phyloP scores from a whole-genome alignment of 768 basidiomycete genomes.

The Mycena maculata region DNA sequence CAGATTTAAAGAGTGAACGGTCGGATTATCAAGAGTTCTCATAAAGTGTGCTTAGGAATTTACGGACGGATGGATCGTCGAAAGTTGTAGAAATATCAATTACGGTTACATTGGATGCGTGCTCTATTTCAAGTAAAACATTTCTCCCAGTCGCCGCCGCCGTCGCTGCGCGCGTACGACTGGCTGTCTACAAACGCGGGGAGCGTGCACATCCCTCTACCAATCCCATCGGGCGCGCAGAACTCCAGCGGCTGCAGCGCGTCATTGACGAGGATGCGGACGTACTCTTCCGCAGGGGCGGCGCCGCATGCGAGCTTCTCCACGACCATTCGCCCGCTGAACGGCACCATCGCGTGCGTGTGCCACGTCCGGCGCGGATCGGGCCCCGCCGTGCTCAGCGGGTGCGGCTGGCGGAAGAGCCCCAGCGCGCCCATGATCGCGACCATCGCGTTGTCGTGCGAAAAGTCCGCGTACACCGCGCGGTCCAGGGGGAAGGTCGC shows the following conservation, averaged over 20 bases:
- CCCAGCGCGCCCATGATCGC: conserved; percentile 78
- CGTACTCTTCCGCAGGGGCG: conserved; percentile 53
- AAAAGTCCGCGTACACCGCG: conserved; percentile 81
- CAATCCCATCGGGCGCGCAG: conserved; percentile 52
- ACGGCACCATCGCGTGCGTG: conserved; percentile 74
- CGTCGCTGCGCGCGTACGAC: conserved; percentile 72
- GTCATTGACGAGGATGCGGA: conserved; percentile 86
- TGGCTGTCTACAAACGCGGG: conserved; percentile 78
- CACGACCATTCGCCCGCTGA: conserved; percentile 77
- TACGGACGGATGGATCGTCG: background rate
- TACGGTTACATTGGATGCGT: background rate
- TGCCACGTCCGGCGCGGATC: conserved; percentile 61
- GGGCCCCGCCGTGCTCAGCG: conserved; percentile 40
- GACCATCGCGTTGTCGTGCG: conserved; percentile 88
- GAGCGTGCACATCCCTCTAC: conserved; percentile 71
- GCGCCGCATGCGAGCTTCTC: conserved; percentile 70
- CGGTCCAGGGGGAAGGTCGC: conserved; percentile 78
- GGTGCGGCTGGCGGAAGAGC: conserved; percentile 53
- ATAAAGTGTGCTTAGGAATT: background rate
- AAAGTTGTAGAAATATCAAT: background rate
- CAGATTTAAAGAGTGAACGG: conserved; percentile 8
- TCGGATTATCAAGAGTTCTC: background rate
- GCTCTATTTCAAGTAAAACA: conserved; percentile 55
- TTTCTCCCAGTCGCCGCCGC: conserved; percentile 77
- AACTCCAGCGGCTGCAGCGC: conserved; percentile 72